Base-by-base conservation (phyloP, 1,284 basidiomycete species). In the Takashimella koratensis region DNA sequence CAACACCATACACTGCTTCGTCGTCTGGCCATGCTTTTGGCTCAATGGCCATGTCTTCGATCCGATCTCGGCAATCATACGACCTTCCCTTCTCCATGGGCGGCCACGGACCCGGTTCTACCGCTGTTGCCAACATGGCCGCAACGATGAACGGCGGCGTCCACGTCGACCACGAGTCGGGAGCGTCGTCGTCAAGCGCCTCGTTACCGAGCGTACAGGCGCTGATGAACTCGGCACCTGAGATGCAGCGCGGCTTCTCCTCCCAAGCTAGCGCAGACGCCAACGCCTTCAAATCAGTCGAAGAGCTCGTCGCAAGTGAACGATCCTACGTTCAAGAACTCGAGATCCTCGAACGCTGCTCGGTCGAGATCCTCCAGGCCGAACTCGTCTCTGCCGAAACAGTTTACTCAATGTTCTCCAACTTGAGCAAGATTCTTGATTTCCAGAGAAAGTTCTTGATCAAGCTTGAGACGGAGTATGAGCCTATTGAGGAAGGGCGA, bases 291-390 rank as follows among this genome's bases (percentile, higher is more conserved):
- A 76, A 75, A 53, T 63, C 66, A 3, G 72, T 76, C 41, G 67
- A 76, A 51, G 73, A 76, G 64, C 57, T 76, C 19, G 70, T 76
- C n/a, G 56, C 57, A 45, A 66, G 63, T 19, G 96, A 99, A 75
- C 85, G 95, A 51, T 97, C 96, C 78, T 98, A 95, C 75, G 95
- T 99, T 16, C 90, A 95, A 75, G 95, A 98, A 77, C 80, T 99
- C 53, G 96, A 99, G 76, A 86, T 94, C 67, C 86, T 99, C 82
- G 92, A 95, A 83, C 52, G 86, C 83, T 93, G 90, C 67, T 84
- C 90, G 5, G 85, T 81, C 46, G 85, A 86, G 16, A 80, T 98
- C 53, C 82, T 88, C 6, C 84, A 87, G 73, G 84, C 83, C 64
- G 89, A 90, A 65, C 82, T 90, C 54, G 85, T 98, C 59, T 87